Evolutionary conservation across 257 asterid species (phyloP), one percentile per base, ranked within the genome.

Genomic region (Primulina tabacum): DNA sequence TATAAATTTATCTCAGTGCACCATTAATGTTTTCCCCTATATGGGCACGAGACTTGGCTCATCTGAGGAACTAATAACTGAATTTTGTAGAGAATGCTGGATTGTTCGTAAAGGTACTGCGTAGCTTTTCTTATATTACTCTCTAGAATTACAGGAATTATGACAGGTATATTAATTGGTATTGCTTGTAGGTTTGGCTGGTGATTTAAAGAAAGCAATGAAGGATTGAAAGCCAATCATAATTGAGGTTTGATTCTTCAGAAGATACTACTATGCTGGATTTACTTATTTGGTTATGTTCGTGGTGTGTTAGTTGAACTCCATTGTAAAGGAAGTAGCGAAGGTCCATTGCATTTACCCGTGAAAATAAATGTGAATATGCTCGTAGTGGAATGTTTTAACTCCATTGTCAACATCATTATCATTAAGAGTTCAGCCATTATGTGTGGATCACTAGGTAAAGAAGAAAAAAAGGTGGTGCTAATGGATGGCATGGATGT

Each of bases 191-290:
- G 97, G 97, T 67, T 83, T 94, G 93, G 98, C 92, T 68, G 99
- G 99, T 75, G 99, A 94, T 80, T 77, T 94, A 82, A 94, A 89
- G 87, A 92, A 94, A 82, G 99, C 97, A 72, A 89, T 94, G 97
- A 94, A 94, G 81, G 99, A 94, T 73, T 98, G 99, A 64, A 94
- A 94, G 71, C 98, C 98, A 74, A 88, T 94, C 62, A 94, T 94
- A 78, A 94, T 94, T 69, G 99, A 94, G 97, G 99, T 94, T 68
- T 68, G 29, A 33, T 30, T 69, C 47, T 2, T 69, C 69, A 58
- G 68, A 67, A 32, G 34, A 9, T 64, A 26, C 53, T 11, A 58
- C 43, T 52, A 12, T 77, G 73, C 62, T 62, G 37, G 43, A 21
- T 0, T 21, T 21, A 21, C 59, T 62, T 69, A 1, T 28, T 1